Evolutionary conservation across 2,329 filamentous ascomycete species (phyloP).

Genomic region (Myriosclerotinia scirpicola): DNA sequence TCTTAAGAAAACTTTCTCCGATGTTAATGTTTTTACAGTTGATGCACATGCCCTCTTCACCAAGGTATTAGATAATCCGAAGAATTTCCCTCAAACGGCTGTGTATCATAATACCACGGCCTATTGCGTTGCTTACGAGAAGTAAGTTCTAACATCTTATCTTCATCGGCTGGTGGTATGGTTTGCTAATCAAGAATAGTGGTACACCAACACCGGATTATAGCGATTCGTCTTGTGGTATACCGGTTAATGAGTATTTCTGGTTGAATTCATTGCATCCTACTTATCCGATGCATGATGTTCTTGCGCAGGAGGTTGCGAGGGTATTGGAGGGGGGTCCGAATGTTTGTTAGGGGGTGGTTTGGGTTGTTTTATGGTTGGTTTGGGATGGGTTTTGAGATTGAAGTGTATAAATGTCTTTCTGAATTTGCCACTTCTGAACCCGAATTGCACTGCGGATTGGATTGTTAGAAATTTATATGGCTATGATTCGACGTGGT

Average conservation of each 20-base stretch:
- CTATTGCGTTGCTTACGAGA: conserved; percentile 56
- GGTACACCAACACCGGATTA: conserved; percentile 48
- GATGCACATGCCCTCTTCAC: conserved; percentile 54
- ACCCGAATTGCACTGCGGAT: too few species aligned
- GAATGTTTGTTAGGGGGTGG: conserved; percentile 42
- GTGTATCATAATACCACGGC: conserved; percentile 55
- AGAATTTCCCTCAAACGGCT: conserved; percentile 50
- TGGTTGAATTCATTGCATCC: conserved; percentile 65
- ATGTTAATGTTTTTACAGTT: conserved; percentile 53
- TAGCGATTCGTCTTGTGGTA: conserved; percentile 48
- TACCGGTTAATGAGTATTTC: conserved; percentile 61
- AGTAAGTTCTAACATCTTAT: conserved; percentile 43
- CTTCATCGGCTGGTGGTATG: background rate
- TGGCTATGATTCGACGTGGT: too few species aligned
- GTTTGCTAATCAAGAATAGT: conserved; percentile 37
- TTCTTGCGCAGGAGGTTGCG: conserved; percentile 53
- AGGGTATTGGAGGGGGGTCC: conserved; percentile 44
- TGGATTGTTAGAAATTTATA: too few species aligned
- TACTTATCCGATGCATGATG: conserved; percentile 62
- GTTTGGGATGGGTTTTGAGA: too few species aligned
- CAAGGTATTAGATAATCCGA: conserved; percentile 53
- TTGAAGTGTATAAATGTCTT: too few species aligned
- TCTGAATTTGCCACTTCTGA: too few species aligned
- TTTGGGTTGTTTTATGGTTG: background rate
- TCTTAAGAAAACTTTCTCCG: conserved; percentile 41